phyloP scores from a whole-genome alignment of 176 grass and related monocot genomes.

The Coix lacrymajobi region DNA sequence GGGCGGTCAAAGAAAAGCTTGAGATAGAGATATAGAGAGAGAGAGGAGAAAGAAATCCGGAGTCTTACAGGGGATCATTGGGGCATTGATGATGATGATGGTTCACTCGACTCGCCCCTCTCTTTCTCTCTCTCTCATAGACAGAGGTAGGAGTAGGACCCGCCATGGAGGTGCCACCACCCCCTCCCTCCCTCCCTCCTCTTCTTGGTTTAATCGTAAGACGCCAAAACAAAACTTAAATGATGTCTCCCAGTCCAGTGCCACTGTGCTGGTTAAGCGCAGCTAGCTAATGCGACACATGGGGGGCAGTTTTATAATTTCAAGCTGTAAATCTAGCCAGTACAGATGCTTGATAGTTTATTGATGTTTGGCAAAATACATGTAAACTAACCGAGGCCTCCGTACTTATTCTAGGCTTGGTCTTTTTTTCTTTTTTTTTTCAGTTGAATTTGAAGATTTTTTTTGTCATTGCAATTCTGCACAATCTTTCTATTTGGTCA shows the following conservation, averaged over 20 bases:
- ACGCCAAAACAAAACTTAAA: constrained; percentile 35
- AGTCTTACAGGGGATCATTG: constrained; percentile 11
- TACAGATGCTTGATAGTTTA: background rate
- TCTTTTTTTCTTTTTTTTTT: background rate
- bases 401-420: background rate
- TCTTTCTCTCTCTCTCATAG: background rate
- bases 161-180: background rate
- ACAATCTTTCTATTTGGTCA: background rate
- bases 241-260: constrained; percentile 11
- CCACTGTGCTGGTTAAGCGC: background rate
- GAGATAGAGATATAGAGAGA: background rate
- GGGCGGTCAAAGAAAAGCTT: constrained; percentile 32
- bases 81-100: constrained; percentile 26
- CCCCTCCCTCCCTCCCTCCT: background rate
- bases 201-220: background rate
- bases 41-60: background rate
- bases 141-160: background rate
- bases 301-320: background rate
- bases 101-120: background rate
- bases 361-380: background rate
- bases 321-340: background rate
- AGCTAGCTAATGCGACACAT: background rate
- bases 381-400: background rate
- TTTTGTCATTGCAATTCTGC: background rate
- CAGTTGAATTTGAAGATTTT: background rate